Conservation (phyloP, 495 filamentous ascomycete species). For the Daldinia vernicosa region DNA sequence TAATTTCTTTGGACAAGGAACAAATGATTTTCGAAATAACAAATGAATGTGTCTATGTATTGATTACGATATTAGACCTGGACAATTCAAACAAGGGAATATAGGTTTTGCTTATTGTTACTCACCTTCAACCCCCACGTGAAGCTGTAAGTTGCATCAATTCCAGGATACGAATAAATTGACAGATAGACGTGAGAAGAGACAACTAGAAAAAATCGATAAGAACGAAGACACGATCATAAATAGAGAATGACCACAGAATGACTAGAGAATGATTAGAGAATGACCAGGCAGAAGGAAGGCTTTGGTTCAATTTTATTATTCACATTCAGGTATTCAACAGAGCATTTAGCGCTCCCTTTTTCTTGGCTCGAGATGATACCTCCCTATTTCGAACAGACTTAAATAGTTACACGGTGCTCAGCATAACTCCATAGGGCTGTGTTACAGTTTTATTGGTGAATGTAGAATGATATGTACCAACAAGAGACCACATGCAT, state of each 20-base stretch:
- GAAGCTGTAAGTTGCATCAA: constrained; percentile 2
- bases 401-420: background rate
- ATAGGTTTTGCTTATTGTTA: background rate
- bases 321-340: background rate
- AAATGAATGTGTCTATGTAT: background rate
- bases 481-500: too few relatives aligned
- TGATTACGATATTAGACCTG: constrained; percentile 12
- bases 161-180: background rate
- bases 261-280: background rate
- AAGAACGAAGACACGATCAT: background rate
- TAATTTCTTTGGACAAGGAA: constrained; percentile 2
- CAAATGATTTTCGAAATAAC: constrained; percentile 1
- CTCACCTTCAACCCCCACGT: constrained; percentile 11
- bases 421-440: constrained; percentile 6
- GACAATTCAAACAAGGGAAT: constrained; percentile 2
- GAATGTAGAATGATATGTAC: too few relatives aligned
- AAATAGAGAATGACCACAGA: background rate
- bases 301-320: constrained; percentile 20
- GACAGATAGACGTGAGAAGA: background rate
- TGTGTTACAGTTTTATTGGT: constrained; percentile 10
- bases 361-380: constrained; percentile 2
- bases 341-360: background rate
- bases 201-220: background rate
- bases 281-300: background rate
- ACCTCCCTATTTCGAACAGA: constrained; percentile 23